Percentiles rank a stretch among this genome's conserved stretches.
phyloP scores from a whole-genome alignment of 1,139 yeast genomes.

The Magnusiomyces tetraspermus region DNA sequence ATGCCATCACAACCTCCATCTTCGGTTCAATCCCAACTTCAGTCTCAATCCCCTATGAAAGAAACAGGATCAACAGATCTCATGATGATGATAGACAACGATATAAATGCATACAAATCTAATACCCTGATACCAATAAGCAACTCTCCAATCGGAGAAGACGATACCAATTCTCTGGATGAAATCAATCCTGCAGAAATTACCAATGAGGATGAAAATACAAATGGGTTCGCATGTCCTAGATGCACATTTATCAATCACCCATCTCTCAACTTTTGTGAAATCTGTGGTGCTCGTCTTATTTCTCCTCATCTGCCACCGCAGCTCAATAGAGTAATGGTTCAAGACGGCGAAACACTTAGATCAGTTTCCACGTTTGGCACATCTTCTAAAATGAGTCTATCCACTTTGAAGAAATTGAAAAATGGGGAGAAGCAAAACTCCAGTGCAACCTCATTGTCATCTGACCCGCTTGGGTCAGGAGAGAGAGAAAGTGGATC shows the following conservation, averaged over 20 bases:
- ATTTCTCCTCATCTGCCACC: conserved; percentile 29
- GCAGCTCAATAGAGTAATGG: conserved; percentile 15
- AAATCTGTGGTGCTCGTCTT: conserved; percentile 70
- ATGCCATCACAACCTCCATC: background rate
- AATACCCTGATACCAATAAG: background rate
- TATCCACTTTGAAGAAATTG: background rate
- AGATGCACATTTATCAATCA: conserved; percentile 83
- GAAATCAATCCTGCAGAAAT: background rate
- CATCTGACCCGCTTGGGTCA: background rate
- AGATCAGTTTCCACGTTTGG: background rate
- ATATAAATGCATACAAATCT: background rate
- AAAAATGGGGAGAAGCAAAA: background rate
- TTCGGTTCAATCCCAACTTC: background rate
- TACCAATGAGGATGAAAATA: background rate
- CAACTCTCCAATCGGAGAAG: background rate
- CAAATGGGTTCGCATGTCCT: conserved; percentile 49
- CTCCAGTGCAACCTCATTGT: background rate
- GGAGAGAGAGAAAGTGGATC: background rate
- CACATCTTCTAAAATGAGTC: background rate
- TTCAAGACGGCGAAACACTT: background rate
- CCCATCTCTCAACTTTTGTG: conserved; percentile 68
- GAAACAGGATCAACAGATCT: background rate
- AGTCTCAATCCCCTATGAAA: background rate
- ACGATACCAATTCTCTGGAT: background rate
- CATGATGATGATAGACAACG: background rate